Conservation (phyloP, 2,329 filamentous ascomycete genomes). For the Sordariomycetes sp. region DNA sequence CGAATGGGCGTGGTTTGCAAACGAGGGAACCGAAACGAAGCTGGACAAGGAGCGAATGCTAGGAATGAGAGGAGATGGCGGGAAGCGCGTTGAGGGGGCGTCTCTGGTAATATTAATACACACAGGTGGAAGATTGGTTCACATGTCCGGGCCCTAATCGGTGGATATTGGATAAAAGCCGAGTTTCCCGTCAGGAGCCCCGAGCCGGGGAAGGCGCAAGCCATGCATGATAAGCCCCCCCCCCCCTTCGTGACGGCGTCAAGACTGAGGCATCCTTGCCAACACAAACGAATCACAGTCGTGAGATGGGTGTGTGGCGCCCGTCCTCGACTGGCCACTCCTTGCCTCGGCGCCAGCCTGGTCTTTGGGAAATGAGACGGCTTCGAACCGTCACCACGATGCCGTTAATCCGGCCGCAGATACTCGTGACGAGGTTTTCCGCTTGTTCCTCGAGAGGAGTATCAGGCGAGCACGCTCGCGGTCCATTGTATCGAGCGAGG, state of each 20-base stretch:
- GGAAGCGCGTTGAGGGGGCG: neutral
- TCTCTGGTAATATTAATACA: neutral
- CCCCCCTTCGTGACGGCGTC: neutral
- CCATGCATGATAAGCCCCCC: neutral
- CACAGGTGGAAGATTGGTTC: neutral
- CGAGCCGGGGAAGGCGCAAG: neutral
- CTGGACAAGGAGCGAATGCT: neutral
- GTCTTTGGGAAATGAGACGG: no score
- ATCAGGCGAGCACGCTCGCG: no score
- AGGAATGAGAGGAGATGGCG: neutral
- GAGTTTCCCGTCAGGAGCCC: neutral
- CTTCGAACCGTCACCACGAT: no score
- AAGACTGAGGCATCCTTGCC: neutral
- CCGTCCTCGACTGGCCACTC: neutral
- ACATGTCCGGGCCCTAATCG: neutral
- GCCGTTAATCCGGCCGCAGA: no score
- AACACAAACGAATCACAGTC: neutral
- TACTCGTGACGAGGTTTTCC: no score
- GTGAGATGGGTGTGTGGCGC: neutral
- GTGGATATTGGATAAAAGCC: neutral
- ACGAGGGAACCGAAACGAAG: neutral
- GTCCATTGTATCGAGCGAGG: no score
- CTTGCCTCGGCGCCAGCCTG: no score
- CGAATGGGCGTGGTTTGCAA: neutral
- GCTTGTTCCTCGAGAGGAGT: no score